These are phyloP conservation scores for Periglandula ipomoeae DNA, from an alignment of 2,329 filamentous ascomycete genomes.

Conservation along the genomic window DNA sequence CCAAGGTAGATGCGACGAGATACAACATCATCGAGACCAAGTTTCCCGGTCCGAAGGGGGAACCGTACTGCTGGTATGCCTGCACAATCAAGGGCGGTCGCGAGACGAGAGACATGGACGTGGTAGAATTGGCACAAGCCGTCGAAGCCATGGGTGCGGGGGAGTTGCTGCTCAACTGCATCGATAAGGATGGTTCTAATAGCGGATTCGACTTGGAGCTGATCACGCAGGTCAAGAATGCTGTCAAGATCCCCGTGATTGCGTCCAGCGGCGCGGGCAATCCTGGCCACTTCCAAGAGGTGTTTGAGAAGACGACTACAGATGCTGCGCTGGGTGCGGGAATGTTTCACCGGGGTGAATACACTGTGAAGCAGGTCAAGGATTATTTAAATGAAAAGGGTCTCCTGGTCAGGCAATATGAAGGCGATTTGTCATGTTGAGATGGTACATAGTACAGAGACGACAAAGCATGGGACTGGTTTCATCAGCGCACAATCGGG, in stretches of 20 bases:
- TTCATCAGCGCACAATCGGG: not conserved
- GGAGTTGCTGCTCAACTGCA: conserved; percentile 93
- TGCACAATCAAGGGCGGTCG: conserved; percentile 95
- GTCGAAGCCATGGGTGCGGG: conserved; percentile 95
- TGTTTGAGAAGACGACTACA: conserved; percentile 75
- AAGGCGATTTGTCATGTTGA: conserved; percentile 39
- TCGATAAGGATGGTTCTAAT: conserved; percentile 93
- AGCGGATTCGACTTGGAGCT: conserved; percentile 91
- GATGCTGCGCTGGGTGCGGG: conserved; percentile 92
- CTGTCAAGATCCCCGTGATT: conserved; percentile 87
- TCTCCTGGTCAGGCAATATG: conserved; percentile 70
- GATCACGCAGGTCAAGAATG: conserved; percentile 77
- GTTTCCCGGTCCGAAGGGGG: conserved; percentile 63
- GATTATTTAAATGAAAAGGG: conserved; percentile 64
- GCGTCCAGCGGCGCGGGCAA: conserved; percentile 87
- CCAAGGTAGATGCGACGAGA: conserved; percentile 59
- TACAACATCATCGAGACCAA: conserved; percentile 64
- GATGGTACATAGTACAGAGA: no score
- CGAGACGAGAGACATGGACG: conserved; percentile 89
- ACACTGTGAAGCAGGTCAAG: conserved; percentile 90
- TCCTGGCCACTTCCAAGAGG: conserved; percentile 80
- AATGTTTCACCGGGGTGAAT: conserved; percentile 96
- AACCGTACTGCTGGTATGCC: conserved; percentile 88
- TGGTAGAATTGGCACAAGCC: conserved; percentile 75
- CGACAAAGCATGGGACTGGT: not conserved